Evolutionary conservation across 345 rosid species (phyloP).

Genomic region (Aquilaria yunnanensis): DNA sequence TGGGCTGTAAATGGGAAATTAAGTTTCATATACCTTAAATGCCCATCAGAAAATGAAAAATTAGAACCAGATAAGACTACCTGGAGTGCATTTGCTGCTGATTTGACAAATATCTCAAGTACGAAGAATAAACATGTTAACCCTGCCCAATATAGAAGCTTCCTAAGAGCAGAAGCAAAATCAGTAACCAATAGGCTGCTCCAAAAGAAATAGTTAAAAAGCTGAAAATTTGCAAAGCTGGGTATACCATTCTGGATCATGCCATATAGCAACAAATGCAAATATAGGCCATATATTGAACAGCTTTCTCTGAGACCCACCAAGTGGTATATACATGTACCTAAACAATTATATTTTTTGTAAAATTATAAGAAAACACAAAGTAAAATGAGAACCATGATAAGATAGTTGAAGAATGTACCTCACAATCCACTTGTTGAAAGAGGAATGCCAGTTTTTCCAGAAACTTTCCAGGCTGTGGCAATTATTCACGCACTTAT

Average conservation of each 20-base stretch:
- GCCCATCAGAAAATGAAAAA: not conserved
- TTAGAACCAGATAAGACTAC: constrained; percentile 23
- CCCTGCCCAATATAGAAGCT: constrained; percentile 99
- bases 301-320: constrained; percentile 81
- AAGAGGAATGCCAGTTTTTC: constrained; percentile 99
- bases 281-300: constrained; percentile 85
- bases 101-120: constrained; percentile 82
- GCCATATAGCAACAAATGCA: constrained; percentile 97
- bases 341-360: constrained; percentile 24
- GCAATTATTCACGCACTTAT: constrained; percentile 89
- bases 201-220: constrained; percentile 7
- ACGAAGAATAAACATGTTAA: constrained; percentile 87
- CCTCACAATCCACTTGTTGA: constrained; percentile 99
- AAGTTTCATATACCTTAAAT: too few species aligned
- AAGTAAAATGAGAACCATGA: constrained; percentile 12
- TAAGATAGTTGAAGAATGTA: constrained; percentile 20
- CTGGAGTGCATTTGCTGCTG: constrained; percentile 58
- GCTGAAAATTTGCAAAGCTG: not conserved
- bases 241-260: constrained; percentile 87
- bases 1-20: too few species aligned
- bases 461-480: constrained; percentile 82
- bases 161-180: constrained; percentile 44
- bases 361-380: constrained; percentile 3
- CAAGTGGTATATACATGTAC: constrained; percentile 96
- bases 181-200: constrained; percentile 5